Conservation (phyloP, 345 rosid species). For the Hibiscus mutabilis region DNA sequence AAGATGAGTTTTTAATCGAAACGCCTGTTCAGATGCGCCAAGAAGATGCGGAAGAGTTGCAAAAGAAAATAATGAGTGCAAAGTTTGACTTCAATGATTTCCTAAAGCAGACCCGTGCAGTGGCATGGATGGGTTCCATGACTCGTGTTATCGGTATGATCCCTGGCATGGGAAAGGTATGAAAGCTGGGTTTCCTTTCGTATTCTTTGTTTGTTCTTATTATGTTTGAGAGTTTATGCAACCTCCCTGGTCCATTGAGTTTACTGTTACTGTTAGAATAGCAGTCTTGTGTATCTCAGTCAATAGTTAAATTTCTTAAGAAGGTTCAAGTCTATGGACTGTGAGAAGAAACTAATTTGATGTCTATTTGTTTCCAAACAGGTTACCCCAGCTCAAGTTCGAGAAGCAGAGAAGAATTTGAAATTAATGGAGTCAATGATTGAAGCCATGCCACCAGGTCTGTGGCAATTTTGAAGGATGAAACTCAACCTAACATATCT, state of each 20-base stretch:
- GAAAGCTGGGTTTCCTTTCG: conserved; percentile 6
- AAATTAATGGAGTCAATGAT: conserved; percentile 81
- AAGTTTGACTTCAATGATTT: conserved; percentile 96
- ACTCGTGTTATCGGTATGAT: conserved; percentile 92
- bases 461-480: not conserved
- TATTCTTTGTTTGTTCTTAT: not conserved
- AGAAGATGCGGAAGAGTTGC: conserved; percentile 97
- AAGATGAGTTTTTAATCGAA: conserved; percentile 14
- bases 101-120: conserved; percentile 86
- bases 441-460: conserved; percentile 92
- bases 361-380: conserved; percentile 21
- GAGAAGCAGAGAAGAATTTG: conserved; percentile 93
- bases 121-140: conserved; percentile 97
- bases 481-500: conserved; percentile 4
- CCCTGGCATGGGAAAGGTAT: conserved; percentile 95
- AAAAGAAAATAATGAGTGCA: conserved; percentile 96
- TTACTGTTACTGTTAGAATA: not conserved
- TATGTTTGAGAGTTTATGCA: not conserved
- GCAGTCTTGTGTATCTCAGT: not conserved
- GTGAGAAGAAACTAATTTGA: not conserved
- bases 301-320: not conserved
- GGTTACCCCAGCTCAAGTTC: conserved; percentile 87
- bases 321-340: not conserved
- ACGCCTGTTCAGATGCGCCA: conserved; percentile 57
- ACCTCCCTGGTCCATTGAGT: not conserved